phyloP scores from a whole-genome alignment of 2,329 filamentous ascomycete species.

The Epichloe baconii region DNA sequence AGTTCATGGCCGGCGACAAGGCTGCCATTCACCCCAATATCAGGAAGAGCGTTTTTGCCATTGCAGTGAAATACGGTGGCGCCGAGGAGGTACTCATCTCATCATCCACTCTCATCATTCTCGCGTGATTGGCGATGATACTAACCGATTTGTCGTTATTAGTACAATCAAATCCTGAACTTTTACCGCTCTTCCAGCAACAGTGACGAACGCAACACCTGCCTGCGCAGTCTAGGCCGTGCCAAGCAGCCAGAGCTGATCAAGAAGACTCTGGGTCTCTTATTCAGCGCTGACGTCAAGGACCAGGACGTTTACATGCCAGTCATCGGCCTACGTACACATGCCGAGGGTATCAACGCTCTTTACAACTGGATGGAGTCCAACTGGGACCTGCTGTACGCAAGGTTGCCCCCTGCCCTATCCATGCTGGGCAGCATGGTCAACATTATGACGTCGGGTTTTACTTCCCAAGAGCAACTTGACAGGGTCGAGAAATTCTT shows the following conservation, averaged over 20 bases:
- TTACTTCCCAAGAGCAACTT: conserved; percentile 65
- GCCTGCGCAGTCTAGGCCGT: conserved; percentile 70
- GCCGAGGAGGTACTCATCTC: conserved; percentile 53
- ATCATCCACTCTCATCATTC: neutral
- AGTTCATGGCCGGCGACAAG: conserved; percentile 67
- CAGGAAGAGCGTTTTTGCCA: conserved; percentile 71
- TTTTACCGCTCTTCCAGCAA: conserved; percentile 61
- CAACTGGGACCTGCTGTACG: conserved; percentile 76
- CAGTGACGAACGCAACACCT: conserved; percentile 78
- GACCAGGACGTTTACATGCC: conserved; percentile 92
- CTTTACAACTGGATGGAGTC: conserved; percentile 73
- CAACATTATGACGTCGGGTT: conserved; percentile 66
- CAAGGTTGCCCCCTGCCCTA: conserved; percentile 73
- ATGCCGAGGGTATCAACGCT: conserved; percentile 64
- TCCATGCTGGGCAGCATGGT: conserved; percentile 80
- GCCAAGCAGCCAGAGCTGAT: conserved; percentile 69
- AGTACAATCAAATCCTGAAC: conserved; percentile 66
- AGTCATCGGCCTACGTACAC: conserved; percentile 62
- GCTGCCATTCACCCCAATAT: conserved; percentile 85
- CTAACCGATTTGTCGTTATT: neutral
- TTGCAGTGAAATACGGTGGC: conserved; percentile 72
- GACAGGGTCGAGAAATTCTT: conserved; percentile 73
- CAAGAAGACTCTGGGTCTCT: conserved; percentile 62
- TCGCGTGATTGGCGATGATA: neutral
- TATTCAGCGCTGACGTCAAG: conserved; percentile 72